Conservation (phyloP, 164 flowering plant species). For the Paratinospora sagittata region DNA sequence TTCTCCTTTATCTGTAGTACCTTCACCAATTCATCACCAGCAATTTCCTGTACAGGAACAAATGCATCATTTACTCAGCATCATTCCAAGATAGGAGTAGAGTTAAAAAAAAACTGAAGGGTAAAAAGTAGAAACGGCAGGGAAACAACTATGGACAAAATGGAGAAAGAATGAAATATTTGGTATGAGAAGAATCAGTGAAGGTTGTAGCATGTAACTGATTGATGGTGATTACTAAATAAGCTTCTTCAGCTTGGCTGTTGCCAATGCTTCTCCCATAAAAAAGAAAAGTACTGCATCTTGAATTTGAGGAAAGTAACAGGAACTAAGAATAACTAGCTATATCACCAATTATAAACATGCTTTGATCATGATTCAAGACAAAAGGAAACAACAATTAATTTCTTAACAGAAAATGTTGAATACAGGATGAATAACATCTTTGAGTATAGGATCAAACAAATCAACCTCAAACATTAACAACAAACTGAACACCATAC, state of each 20-base stretch:
- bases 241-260: too few relatives aligned
- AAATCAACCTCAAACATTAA: neutral
- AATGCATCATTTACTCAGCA: neutral
- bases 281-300: too few relatives aligned
- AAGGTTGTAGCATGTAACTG: too few relatives aligned
- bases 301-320: neutral
- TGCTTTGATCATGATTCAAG: neutral
- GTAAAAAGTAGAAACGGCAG: neutral
- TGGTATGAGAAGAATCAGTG: too few relatives aligned
- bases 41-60: constrained; percentile 59
- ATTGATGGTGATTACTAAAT: too few relatives aligned
- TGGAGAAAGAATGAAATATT: neutral
- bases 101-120: neutral
- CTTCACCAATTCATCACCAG: constrained; percentile 66
- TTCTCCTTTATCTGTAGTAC: constrained; percentile 65
- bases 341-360: neutral
- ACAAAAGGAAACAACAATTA: neutral
- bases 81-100: neutral
- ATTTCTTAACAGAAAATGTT: neutral
- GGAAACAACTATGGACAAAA: neutral
- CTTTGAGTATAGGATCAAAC: neutral
- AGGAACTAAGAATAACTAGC: neutral
- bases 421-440: too few relatives aligned
- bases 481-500: too few relatives aligned
- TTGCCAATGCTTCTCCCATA: too few relatives aligned